Base-by-base conservation (phyloP, 768 basidiomycete species). In the Leccinum variicolor region DNA sequence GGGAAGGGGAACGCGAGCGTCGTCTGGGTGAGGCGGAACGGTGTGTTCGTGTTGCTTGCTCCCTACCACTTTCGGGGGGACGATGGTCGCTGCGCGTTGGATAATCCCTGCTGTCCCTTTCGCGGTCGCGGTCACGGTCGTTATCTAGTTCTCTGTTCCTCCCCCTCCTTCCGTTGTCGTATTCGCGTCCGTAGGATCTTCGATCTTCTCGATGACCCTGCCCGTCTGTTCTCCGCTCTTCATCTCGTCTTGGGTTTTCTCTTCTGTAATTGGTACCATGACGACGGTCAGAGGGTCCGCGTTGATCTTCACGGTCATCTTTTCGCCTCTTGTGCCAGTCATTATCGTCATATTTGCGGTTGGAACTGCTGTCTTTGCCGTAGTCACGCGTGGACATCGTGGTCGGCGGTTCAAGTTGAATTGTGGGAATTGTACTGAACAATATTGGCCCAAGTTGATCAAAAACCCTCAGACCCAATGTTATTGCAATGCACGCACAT, bases 1-100 rank as follows among this genome's bases (percentile, higher is more conserved):
- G 66, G 28, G 82, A 77, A 23, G 62, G 67, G n/a, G 82, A 76
- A 41, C 72, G 67, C 19, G 82, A 76, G 48, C 71, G 75, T 23
- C 50, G 63, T 36, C 34, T 48, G 28, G 72, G 87, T 7, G 87
- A 89, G 3, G 82, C 84, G 34, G 89, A 90, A 31, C 88, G 84
- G 50, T 73, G 75, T 19, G 75, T 64, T 6, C 58, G 64, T 49
- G 66, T 64, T 52, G 76, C 58, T 67, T 59, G 75, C 63, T 59
- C 74, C 64, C 60, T 66, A 47, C 69, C 71, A 52, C 53, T 64
- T 57, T 70, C 64, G 31, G 33, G 58, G 25, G 46, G 60, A 55
- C 57, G 61, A 52, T 63, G 60, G 34, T 73, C 73, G 55, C 65
- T 66, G 19, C 68, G 72, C 46, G 65, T 59, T 33, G 75, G 72